Conservation (phyloP, 768 basidiomycete genomes). For the Russula brevipes region DNA sequence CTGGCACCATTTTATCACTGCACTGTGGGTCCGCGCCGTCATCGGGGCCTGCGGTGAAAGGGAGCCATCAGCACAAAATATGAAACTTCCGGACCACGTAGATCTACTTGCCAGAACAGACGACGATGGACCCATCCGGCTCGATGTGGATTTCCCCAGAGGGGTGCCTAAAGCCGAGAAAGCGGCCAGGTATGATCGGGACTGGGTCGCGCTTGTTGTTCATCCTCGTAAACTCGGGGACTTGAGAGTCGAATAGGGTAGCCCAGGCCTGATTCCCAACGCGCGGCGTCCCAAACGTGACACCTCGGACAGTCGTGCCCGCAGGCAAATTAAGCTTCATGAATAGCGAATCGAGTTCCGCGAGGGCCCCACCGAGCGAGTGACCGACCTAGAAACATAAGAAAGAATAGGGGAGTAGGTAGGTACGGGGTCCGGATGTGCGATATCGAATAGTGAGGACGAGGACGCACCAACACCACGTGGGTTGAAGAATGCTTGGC, state of each 20-base stretch:
- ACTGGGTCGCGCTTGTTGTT: conserved; percentile 22
- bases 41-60: conserved; percentile 37
- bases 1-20: conserved; percentile 50
- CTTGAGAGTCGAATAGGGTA: conserved; percentile 19
- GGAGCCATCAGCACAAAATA: neutral
- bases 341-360: conserved; percentile 22
- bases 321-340: conserved; percentile 24
- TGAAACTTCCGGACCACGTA: neutral
- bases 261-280: conserved; percentile 18
- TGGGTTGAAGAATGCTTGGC: conserved; percentile 4
- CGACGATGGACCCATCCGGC: conserved; percentile 3
- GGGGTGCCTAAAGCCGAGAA: conserved; percentile 20
- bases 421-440: neutral
- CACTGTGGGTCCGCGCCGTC: conserved; percentile 51
- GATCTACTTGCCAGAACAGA: conserved; percentile 12
- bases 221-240: conserved; percentile 21
- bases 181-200: conserved; percentile 19
- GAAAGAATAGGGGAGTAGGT: neutral
- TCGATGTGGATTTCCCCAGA: conserved; percentile 19
- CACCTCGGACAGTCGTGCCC: conserved; percentile 17
- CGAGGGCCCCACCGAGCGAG: conserved; percentile 23
- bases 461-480: conserved; percentile 20
- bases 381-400: conserved; percentile 8
- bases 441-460: neutral
- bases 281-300: conserved; percentile 25